phyloP scores from a whole-genome alignment of 2,329 filamentous ascomycete genomes.

The Metarhizium anisopliae region DNA sequence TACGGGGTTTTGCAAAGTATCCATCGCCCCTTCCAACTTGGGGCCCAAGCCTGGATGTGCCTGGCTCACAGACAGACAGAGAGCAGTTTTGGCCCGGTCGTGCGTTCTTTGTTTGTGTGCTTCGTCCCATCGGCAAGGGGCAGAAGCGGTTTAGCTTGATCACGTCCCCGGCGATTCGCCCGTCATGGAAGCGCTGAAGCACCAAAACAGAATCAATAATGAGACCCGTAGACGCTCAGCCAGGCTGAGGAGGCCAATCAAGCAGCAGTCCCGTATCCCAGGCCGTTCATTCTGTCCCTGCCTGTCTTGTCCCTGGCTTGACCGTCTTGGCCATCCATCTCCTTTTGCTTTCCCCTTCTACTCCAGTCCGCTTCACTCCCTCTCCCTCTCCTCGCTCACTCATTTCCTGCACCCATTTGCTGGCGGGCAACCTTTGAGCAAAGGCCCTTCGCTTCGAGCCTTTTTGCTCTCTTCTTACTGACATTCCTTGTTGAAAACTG shows the following conservation, averaged over 20 bases:
- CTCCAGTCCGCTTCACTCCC: background rate
- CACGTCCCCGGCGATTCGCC: too few species aligned
- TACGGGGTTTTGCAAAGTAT: background rate
- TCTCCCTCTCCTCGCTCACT: background rate
- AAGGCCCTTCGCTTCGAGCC: background rate
- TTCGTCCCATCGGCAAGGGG: background rate
- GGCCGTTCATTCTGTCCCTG: background rate
- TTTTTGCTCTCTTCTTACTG: constrained; percentile 1
- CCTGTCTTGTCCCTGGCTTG: background rate
- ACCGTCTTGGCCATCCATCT: background rate
- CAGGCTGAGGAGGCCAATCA: too few species aligned
- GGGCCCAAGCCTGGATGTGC: too few species aligned
- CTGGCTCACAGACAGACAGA: background rate
- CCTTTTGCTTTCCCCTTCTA: constrained; percentile 3
- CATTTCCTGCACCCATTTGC: background rate
- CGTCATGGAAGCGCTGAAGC: too few species aligned
- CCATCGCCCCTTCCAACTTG: too few species aligned
- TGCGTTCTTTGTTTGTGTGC: background rate
- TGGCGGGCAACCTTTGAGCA: background rate
- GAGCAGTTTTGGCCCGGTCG: background rate
- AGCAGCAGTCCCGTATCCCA: too few species aligned
- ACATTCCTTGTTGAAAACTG: too few species aligned
- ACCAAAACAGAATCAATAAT: too few species aligned
- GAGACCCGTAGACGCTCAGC: too few species aligned
- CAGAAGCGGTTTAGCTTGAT: too few species aligned